phyloP scores from a whole-genome alignment of 768 basidiomycete species.

The Wakefieldia striispora region DNA sequence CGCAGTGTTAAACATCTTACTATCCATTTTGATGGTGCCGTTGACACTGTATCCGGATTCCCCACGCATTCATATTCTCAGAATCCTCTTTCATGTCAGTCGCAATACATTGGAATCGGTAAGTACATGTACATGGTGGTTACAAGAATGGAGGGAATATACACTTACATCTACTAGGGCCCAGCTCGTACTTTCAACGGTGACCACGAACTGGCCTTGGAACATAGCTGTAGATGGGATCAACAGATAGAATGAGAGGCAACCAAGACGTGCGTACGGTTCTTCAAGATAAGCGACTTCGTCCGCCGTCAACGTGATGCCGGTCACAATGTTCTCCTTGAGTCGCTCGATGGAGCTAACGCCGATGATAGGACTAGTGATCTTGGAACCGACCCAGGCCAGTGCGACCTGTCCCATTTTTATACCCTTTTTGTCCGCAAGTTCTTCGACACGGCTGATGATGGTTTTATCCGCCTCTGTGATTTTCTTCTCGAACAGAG shows the following conservation, averaged over 20 bases:
- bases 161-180: no score
- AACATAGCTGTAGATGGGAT: constrained; percentile 10
- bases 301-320: constrained; percentile 24
- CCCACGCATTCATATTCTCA: no score
- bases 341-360: no score
- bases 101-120: no score
- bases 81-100: no score
- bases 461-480: constrained; percentile 34
- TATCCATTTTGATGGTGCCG: no score
- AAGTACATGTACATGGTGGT: no score
- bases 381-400: constrained; percentile 41
- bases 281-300: no score
- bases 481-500: constrained; percentile 21
- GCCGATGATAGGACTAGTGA: constrained; percentile 47
- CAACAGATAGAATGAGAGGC: neutral
- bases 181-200: neutral
- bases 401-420: constrained; percentile 47
- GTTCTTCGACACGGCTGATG: constrained; percentile 39
- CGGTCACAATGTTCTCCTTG: constrained; percentile 28
- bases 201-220: constrained; percentile 22
- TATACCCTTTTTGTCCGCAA: constrained; percentile 39
- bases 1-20: no score
- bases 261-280: neutral
- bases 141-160: no score
- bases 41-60: no score